phyloP scores from a whole-genome alignment of 2,329 filamentous ascomycete genomes.

The Curvularia sp. region DNA sequence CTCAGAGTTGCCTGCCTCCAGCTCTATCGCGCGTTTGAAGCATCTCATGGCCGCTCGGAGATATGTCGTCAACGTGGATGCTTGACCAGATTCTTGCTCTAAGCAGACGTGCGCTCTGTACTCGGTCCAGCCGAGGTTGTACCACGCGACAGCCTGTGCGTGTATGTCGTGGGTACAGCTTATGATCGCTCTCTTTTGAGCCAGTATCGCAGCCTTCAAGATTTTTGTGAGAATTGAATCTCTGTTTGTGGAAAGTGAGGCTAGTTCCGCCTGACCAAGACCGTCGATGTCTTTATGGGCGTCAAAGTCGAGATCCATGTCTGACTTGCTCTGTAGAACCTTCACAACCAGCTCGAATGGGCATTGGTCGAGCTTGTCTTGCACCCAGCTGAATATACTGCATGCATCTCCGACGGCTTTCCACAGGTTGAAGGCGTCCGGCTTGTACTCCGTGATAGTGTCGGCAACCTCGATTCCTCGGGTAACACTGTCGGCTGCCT shows the following conservation, averaged over 20 bases:
- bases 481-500: conserved; percentile 73
- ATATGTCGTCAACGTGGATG: conserved; percentile 65
- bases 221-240: conserved; percentile 58
- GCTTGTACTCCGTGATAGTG: conserved; percentile 65
- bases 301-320: conserved; percentile 61
- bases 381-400: conserved; percentile 80
- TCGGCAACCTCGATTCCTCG: conserved; percentile 73
- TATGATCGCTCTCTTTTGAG: conserved; percentile 84
- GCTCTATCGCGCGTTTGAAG: conserved; percentile 94
- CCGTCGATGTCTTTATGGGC: conserved; percentile 74
- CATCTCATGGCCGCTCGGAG: conserved; percentile 83
- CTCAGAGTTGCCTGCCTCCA: conserved; percentile 91
- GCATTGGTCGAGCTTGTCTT: conserved; percentile 69
- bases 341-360: conserved; percentile 64
- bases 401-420: conserved; percentile 90
- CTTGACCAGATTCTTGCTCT: conserved; percentile 47
- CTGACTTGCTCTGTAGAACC: conserved; percentile 62
- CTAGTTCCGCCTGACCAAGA: conserved; percentile 55
- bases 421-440: conserved; percentile 91
- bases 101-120: conserved; percentile 78
- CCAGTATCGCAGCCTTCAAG: conserved; percentile 76
- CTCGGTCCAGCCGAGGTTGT: conserved; percentile 95
- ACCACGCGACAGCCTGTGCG: conserved; percentile 94
- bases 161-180: conserved; percentile 76
- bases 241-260: conserved; percentile 26